phyloP scores from a whole-genome alignment of 129 eudicot species.

The Lactuca saligna region DNA sequence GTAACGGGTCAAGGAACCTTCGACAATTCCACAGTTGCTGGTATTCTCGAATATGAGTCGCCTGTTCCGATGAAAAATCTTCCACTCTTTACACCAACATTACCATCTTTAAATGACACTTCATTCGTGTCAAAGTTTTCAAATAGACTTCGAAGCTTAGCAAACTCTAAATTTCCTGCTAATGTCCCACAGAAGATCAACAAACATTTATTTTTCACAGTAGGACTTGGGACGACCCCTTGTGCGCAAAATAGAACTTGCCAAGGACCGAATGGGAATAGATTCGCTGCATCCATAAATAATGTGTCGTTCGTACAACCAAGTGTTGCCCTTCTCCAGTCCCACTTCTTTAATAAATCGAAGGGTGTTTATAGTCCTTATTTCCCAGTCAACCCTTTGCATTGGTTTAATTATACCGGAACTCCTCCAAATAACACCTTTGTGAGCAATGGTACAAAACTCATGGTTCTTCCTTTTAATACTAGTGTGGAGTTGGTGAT shows the following conservation, averaged over 20 bases:
- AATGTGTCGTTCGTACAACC: constrained; percentile 39
- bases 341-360: constrained; percentile 33
- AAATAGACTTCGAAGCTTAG: constrained; percentile 32
- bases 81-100: constrained; percentile 26
- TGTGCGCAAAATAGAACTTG: constrained; percentile 33
- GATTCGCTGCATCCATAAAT: constrained; percentile 35
- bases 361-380: constrained; percentile 39
- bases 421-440: constrained; percentile 62
- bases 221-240: constrained; percentile 36
- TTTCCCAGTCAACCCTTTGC: constrained; percentile 42
- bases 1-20: constrained; percentile 29
- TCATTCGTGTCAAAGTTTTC: constrained; percentile 25
- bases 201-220: constrained; percentile 33
- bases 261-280: constrained; percentile 41
- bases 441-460: constrained; percentile 58
- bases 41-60: constrained; percentile 32
- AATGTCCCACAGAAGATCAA: constrained; percentile 36
- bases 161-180: constrained; percentile 22
- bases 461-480: constrained; percentile 44
- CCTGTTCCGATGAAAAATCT: constrained; percentile 13
- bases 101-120: constrained; percentile 37
- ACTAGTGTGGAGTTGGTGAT: constrained; percentile 51
- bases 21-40: constrained; percentile 38
- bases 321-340: constrained; percentile 33
- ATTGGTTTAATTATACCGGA: constrained; percentile 63